Evolutionary conservation across 2,329 filamentous ascomycete species (phyloP).

Genomic region (Lachnellula hyalina): DNA sequence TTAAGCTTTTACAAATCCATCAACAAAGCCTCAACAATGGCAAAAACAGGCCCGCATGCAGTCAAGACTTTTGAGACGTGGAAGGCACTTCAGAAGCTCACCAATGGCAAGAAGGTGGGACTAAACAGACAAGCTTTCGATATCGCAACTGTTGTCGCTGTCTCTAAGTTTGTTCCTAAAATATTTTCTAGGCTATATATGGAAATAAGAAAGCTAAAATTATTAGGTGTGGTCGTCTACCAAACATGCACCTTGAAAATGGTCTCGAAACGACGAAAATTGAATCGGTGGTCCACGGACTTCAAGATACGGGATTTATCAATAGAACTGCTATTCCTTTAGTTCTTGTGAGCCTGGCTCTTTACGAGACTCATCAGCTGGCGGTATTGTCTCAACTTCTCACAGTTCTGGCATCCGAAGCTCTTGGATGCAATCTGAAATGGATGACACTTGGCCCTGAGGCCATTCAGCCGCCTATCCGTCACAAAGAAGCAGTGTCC

Average conservation of each 20-base stretch:
- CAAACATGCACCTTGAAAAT: no score
- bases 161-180: background rate
- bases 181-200: no score
- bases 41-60: background rate
- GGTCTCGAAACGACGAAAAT: no score
- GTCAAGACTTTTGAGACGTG: background rate
- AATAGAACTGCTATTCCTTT: slow-evolving; percentile 47
- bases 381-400: slow-evolving; percentile 50
- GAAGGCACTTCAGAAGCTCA: background rate
- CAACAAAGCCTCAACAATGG: background rate
- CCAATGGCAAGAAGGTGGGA: background rate
- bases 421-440: slow-evolving; percentile 48
- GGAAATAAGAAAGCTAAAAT: no score
- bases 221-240: no score
- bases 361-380: slow-evolving; percentile 49
- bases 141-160: background rate
- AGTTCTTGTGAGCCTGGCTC: slow-evolving; percentile 40
- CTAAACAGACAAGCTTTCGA: background rate
- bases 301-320: slow-evolving; percentile 42
- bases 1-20: background rate
- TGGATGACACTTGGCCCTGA: slow-evolving; percentile 57
- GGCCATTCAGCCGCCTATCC: slow-evolving; percentile 50
- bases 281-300: no score
- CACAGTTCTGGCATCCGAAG: slow-evolving; percentile 57
- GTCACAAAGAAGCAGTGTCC: slow-evolving; percentile 51